Percentiles rank a stretch among this genome's conserved stretches.
phyloP scores from a whole-genome alignment of 805 yeast genomes.

The Candida tammaniensis region DNA sequence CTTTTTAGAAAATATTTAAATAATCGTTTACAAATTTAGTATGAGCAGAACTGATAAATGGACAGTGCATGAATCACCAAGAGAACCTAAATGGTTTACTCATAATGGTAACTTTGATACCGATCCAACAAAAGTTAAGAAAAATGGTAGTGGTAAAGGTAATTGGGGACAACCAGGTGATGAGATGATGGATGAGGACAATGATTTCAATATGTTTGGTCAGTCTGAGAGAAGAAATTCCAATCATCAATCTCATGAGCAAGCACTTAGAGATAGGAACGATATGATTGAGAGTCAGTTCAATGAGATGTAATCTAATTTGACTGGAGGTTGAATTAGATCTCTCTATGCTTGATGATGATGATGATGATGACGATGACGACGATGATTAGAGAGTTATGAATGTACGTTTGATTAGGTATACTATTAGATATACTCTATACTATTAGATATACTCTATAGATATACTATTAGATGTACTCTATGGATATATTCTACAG shows the following conservation, averaged over 20 bases:
- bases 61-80: constrained; percentile 49
- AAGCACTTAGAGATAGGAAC: constrained; percentile 17
- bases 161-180: constrained; percentile 89
- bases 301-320: too few relatives aligned
- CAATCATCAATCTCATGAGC: constrained; percentile 35
- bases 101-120: constrained; percentile 68
- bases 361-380: not conserved
- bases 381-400: too few relatives aligned
- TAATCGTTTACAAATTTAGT: too few relatives aligned
- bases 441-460: too few relatives aligned
- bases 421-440: too few relatives aligned
- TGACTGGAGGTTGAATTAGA: not conserved
- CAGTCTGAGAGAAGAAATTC: constrained; percentile 36
- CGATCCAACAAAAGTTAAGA: constrained; percentile 76
- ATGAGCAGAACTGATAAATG: constrained; percentile 2
- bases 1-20: not conserved
- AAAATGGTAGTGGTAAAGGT: constrained; percentile 80
- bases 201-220: constrained; percentile 22
- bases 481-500: too few relatives aligned
- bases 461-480: too few relatives aligned
- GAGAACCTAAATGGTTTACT: constrained; percentile 71
- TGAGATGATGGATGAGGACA: constrained; percentile 63
- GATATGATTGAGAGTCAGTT: constrained; percentile 7
- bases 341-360: not conserved
- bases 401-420: too few relatives aligned